phyloP scores from a whole-genome alignment of 805 yeast genomes.

The Ogataea nakhonphanomensis region DNA sequence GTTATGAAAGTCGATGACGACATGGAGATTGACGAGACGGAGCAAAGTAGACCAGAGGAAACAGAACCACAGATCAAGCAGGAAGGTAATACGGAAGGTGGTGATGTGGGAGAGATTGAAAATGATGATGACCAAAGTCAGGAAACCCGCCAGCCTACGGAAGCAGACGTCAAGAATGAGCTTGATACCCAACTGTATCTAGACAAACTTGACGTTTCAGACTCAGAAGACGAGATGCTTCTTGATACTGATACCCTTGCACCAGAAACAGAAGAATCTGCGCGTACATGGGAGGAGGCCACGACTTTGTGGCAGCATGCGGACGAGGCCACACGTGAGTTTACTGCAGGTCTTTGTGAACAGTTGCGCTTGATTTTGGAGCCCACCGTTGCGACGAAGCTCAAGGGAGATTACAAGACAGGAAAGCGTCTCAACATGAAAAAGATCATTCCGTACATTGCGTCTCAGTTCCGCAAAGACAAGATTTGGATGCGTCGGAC shows the following conservation, averaged over 20 bases:
- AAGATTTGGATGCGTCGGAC: constrained; percentile 98
- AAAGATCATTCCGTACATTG: constrained; percentile 95
- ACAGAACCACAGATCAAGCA: constrained; percentile 29
- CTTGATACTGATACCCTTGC: constrained; percentile 12
- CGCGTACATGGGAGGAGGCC: constrained; percentile 51
- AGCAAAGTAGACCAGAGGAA: constrained; percentile 31
- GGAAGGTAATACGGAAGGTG: constrained; percentile 27
- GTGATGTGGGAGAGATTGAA: constrained; percentile 25
- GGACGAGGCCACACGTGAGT: constrained; percentile 81
- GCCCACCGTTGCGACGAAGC: constrained; percentile 94
- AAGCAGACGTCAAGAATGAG: constrained; percentile 31
- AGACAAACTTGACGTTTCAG: constrained; percentile 21
- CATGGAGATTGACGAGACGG: constrained; percentile 76
- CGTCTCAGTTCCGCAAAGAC: constrained; percentile 94
- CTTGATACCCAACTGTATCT: constrained; percentile 44
- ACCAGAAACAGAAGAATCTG: constrained; percentile 13
- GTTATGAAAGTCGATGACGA: constrained; percentile 73
- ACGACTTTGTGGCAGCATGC: constrained; percentile 77
- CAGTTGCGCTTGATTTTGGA: constrained; percentile 89
- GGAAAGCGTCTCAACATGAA: constrained; percentile 98
- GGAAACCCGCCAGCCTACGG: constrained; percentile 8
- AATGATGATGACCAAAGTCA: constrained; percentile 13
- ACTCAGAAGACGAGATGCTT: constrained; percentile 32
- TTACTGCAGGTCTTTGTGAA: constrained; percentile 85
- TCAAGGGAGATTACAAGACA: constrained; percentile 93